Evolutionary conservation across 2,329 filamentous ascomycete species (phyloP).

Genomic region (Penicillium sp.): DNA sequence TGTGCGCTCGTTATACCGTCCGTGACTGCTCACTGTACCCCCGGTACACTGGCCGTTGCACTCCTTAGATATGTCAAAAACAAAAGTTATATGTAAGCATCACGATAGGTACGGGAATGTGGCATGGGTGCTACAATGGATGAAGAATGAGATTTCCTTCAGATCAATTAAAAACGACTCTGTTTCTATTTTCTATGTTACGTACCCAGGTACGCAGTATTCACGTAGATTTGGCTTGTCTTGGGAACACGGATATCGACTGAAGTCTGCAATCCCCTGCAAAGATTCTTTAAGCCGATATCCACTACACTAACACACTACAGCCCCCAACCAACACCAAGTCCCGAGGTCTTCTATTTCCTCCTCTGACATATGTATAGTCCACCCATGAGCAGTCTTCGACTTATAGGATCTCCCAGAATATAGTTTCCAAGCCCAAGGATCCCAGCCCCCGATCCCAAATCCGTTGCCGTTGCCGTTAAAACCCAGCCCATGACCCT

Average conservation of each 20-base stretch:
- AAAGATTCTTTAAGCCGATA: not conserved
- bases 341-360: not conserved
- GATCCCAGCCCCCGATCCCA: not conserved
- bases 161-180: not conserved
- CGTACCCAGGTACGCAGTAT: not conserved
- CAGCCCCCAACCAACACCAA: no score
- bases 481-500: not conserved
- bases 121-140: slow-evolving; percentile 7
- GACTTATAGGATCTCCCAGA: not conserved
- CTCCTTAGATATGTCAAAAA: slow-evolving; percentile 37
- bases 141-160: not conserved
- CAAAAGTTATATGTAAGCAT: slow-evolving; percentile 9
- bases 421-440: not conserved
- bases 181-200: not conserved
- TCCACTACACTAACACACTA: no score
- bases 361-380: not conserved
- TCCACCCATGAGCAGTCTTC: not conserved
- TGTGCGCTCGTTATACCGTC: slow-evolving; percentile 66
- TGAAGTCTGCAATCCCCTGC: not conserved
- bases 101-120: slow-evolving; percentile 8
- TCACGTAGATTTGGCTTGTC: not conserved
- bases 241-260: not conserved
- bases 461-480: not conserved
- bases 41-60: slow-evolving; percentile 53
- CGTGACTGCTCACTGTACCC: slow-evolving; percentile 57